Percentiles rank a stretch among this genome's conserved stretches.
These are phyloP conservation scores for Lasiosphaeria ovina DNA, from an alignment of 495 filamentous ascomycete genomes.

Conservation along the genomic window DNA sequence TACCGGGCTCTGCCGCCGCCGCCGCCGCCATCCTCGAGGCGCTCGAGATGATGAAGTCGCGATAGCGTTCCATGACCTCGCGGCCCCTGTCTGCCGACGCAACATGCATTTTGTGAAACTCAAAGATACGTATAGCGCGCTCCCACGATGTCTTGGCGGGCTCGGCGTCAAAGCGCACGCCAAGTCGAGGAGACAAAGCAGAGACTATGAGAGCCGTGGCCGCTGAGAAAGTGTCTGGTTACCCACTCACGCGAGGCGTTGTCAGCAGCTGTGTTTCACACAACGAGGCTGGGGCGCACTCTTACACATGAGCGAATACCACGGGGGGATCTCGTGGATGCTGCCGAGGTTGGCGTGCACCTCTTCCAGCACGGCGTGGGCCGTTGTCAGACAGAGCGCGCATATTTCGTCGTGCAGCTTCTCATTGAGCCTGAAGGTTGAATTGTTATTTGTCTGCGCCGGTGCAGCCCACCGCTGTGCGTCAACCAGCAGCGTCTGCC, in stretches of 20 bases:
- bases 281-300: too few relatives aligned
- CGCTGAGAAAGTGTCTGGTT: conserved; percentile 18
- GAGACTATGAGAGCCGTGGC: conserved; percentile 20
- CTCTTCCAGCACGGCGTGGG: conserved; percentile 21
- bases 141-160: conserved; percentile 20
- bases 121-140: conserved; percentile 17
- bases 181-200: conserved; percentile 13
- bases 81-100: conserved; percentile 16
- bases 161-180: conserved; percentile 14
- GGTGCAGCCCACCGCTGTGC: not conserved
- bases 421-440: conserved; percentile 14
- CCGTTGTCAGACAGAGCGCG: conserved; percentile 16
- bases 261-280: too few relatives aligned
- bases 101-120: conserved; percentile 12
- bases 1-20: not conserved
- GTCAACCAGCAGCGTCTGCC: conserved; percentile 16
- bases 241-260: too few relatives aligned
- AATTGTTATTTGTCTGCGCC: conserved; percentile 6
- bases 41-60: not conserved
- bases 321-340: conserved; percentile 4
- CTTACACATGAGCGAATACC: conserved; percentile 12
- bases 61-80: conserved; percentile 12
- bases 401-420: conserved; percentile 20
- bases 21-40: not conserved
- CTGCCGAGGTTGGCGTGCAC: conserved; percentile 15